Evolutionary conservation across 305 asterid species (phyloP).

Genomic region (Solanum hybrid): DNA sequence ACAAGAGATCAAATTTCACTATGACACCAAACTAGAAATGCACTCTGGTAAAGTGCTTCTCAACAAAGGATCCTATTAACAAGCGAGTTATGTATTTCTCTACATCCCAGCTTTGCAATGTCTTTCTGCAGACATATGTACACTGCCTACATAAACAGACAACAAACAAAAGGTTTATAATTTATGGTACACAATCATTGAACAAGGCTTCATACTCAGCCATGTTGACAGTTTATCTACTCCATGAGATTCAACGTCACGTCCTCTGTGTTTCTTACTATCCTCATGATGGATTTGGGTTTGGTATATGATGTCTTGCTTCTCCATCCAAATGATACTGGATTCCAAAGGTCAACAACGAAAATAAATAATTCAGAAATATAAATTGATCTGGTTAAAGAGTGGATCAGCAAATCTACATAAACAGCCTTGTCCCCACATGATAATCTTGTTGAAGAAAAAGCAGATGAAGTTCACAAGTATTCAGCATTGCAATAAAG

Average conservation of each 20-base stretch:
- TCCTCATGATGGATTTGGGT: conserved; percentile 2
- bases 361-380: neutral
- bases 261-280: neutral
- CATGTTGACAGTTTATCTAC: neutral
- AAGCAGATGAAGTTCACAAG: neutral
- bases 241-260: neutral
- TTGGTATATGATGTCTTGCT: neutral
- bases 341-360: neutral
- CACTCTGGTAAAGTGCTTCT: neutral
- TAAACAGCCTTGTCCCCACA: neutral
- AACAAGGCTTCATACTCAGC: neutral
- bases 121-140: neutral
- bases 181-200: neutral
- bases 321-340: conserved; percentile 9
- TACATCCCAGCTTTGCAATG: neutral
- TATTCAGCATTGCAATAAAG: neutral
- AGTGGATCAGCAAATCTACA: neutral
- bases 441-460: neutral
- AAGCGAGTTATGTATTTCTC: neutral
- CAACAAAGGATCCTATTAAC: neutral
- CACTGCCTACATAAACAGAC: neutral
- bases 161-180: neutral
- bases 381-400: neutral
- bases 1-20: neutral
- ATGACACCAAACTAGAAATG: neutral